phyloP scores from a whole-genome alignment of 2,329 filamentous ascomycete species.

The Thelonectria discophora region DNA sequence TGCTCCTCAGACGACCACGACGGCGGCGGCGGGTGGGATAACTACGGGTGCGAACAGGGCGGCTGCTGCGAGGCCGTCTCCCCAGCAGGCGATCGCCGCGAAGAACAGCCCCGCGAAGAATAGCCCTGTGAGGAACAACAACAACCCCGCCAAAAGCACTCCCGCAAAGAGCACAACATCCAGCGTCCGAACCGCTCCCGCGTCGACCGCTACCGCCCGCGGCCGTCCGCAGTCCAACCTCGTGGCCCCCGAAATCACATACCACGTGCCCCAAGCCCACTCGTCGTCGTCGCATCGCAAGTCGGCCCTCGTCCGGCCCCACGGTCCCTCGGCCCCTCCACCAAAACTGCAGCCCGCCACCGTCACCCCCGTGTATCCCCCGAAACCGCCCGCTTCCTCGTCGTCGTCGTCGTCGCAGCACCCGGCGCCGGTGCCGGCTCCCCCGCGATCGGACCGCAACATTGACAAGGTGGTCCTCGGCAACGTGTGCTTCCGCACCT shows the following conservation, averaged over 20 bases:
- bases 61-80: not conserved
- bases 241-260: constrained; percentile 53
- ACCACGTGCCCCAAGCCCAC: constrained; percentile 50
- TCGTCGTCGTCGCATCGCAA: constrained; percentile 34
- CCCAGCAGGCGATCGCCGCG: constrained; percentile 7
- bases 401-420: not conserved
- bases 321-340: constrained; percentile 46
- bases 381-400: constrained; percentile 43
- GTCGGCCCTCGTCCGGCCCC: constrained; percentile 47
- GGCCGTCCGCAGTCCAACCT: constrained; percentile 46
- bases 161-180: too few species aligned
- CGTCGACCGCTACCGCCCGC: not conserved
- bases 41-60: not conserved
- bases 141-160: too few species aligned
- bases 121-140: too few species aligned
- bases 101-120: not conserved
- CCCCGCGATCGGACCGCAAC: constrained; percentile 70
- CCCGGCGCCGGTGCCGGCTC: constrained; percentile 39
- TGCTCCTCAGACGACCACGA: constrained; percentile 27
- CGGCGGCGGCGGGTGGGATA: not conserved
- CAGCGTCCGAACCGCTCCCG: constrained; percentile 16
- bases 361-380: constrained; percentile 48
- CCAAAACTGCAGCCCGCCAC: constrained; percentile 43
- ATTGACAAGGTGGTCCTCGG: constrained; percentile 89
- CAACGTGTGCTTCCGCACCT: constrained; percentile 83